These are phyloP conservation scores for Trametes pubescens DNA, from an alignment of 1,284 basidiomycete genomes.

Conservation along the genomic window DNA sequence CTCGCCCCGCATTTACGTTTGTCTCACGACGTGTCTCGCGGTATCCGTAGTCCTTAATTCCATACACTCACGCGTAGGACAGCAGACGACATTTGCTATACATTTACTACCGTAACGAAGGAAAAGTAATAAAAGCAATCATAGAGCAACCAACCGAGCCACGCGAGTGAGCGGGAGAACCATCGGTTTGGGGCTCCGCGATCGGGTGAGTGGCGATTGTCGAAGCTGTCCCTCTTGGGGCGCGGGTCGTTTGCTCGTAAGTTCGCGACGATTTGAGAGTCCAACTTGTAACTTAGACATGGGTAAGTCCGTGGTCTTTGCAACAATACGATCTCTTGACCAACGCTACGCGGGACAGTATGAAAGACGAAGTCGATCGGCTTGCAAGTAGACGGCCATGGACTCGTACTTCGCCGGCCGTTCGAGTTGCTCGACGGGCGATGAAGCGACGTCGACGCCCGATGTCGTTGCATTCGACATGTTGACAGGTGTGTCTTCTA, in stretches of 20 bases:
- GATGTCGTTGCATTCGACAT: not conserved
- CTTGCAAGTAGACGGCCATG: no score
- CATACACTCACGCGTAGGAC: conserved; percentile 27
- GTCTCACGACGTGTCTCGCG: conserved; percentile 26
- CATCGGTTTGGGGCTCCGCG: not conserved
- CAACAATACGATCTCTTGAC: no score
- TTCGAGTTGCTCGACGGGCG: not conserved
- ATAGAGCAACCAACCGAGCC: conserved; percentile 16
- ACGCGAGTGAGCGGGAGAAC: conserved; percentile 6
- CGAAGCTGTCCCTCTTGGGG: not conserved
- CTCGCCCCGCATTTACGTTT: conserved; percentile 21
- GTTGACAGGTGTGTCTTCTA: not conserved
- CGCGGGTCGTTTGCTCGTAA: no score
- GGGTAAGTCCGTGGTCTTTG: no score
- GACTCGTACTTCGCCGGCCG: no score
- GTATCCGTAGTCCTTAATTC: conserved; percentile 22
- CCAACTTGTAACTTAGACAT: no score
- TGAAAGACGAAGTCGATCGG: no score
- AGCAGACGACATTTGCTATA: conserved; percentile 31
- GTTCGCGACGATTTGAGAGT: no score
- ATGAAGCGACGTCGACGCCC: not conserved
- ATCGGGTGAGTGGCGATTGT: not conserved
- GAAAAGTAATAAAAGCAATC: conserved; percentile 30
- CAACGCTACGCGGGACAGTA: no score
- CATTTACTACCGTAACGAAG: conserved; percentile 30